Evolutionary conservation across 2,329 filamentous ascomycete species (phyloP), one percentile per base, ranked within the genome.

Genomic region (Calcarisporium arbuscula): DNA sequence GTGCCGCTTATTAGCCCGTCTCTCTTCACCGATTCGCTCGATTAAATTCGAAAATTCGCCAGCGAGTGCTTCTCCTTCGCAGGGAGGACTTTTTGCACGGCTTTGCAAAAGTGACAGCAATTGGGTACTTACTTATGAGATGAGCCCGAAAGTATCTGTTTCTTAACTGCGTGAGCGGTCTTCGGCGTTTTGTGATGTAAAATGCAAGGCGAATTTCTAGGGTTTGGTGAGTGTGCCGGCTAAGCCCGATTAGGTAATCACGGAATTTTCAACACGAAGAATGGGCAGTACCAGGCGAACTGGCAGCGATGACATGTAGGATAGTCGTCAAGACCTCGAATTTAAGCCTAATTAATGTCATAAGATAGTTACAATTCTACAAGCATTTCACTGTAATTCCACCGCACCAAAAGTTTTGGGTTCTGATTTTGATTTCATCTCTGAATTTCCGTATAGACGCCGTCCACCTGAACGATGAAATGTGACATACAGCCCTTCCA

Each of bases 401-500:
- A n/a, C n/a, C n/a, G n/a, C n/a, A n/a, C n/a, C n/a, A n/a, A 42
- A 33, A 39, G 30, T 39, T 36, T 31, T n/a, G n/a, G n/a, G n/a
- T n/a, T n/a, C n/a, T n/a, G n/a, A n/a, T 44, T 38, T 55, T 61
- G 54, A 61, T 62, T 61, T 61, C 52, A 61, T 57, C 57, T 60
- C 56, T 61, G 58, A 60, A 75, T 75, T 73, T 74, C 72, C 74
- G 65, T 77, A 70, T 74, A 74, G 74, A 80, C 74, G 74, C 75
- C 75, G 64, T 68, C 72, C 74, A 77, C 74, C 63, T 65, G 63
- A 38, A 68, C 61, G 64, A 66, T 62, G 62, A 62, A 57, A 65
- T 71, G 70, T 75, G 73, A 77, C 73, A 77, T 76, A 78, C 70
- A 77, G 72, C 69, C 65, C 69, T 71, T 70, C 71, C 67, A 63